Evolutionary conservation across 176 grass and related monocot genomes (phyloP), one percentile per base, ranked within the genome.

Genomic region (Oryza meyeriana): DNA sequence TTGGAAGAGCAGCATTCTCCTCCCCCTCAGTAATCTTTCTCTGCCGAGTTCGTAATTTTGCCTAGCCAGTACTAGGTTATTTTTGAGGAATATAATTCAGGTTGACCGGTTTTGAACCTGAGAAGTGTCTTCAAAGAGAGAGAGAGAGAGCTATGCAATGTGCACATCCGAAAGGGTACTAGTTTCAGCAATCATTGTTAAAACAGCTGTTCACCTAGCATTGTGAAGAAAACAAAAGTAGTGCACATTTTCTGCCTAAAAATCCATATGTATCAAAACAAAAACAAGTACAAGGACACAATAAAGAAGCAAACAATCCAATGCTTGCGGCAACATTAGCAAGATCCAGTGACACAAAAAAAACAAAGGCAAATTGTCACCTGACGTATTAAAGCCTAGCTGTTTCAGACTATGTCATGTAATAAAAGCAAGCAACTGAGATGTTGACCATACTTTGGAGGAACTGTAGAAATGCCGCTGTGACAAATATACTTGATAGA

Each of bases 401-500:
- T 71, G 29, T 52, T 33, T 65, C 33, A 29, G 8, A 80, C 42
- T 68, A 55, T 28, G 16, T 6, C 47, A 48, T 67, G 71, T 29
- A 41, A 41, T 14, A 69, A 79, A 79, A 41, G 65, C 12, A 70
- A 71, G 52, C 55, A 78, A 25, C 64, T 72, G 17, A 78, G 86
- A 84, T 57, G 41, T 38, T 71, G 40, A 41, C 75, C 48, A 65
- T 98, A 98, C 95, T 89, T 89, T 98, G 92, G 47, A 98, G 84
- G 72, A 98, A 89, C 13, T 93, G 92, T 85, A 98, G 79, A 83
- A 90, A 80, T 42, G 92, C 90, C 57, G 95, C 95, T 58, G 95
- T 98, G 34, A 94, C 81, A 39, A 98, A 98, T 82, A 98, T 87
- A 82, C 95, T 98, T 59, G 95, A 94, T 72, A 98, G 59, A 42